Evolutionary conservation across 805 yeast genomes (phyloP), one percentile per base, ranked within the genome.

Genomic region (Myxozyma kluyveri): DNA sequence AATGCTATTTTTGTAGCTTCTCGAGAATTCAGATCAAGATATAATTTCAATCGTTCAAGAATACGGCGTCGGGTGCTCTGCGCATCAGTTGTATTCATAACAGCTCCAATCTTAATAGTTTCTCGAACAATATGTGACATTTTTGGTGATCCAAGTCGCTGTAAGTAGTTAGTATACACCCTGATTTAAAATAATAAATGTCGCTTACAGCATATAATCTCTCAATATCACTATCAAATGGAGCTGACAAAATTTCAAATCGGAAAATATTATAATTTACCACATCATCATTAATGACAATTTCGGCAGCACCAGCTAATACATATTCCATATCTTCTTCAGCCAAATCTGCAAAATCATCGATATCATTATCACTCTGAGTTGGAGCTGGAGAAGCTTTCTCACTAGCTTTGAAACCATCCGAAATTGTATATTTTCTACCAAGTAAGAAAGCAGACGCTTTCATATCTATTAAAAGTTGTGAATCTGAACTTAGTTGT

Each of bases 261-360:
- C 65, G 67, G 61, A 71, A 71, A 42, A 62, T 61, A 52, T 70
- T 69, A 61, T 60, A 70, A 4, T 62, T 47, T 9, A 69, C 63
- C 4, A 72, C 66, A 48, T 72, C 70, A 49, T 71, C 73, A 7
- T 67, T 68, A 35, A 71, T 62, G 7, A 64, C 66, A 22, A 69
- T 47, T 12, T 69, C 64, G 1, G 51, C 12, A 0, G 71, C 67
- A 3, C 49, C 21, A 12, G 63, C 63, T 21, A 71, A 60, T 14
- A 63, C 48, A 7, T 46, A 53, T 31, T 52, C 41, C 44, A 46
- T 26, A 21, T 50, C 59, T 18, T 52, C 54, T 10, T 55, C 59
- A 22, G 12, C 54, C 1, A 58, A 40, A 9, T 35, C 44, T 9
- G 54, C 55, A 23, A 44, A 23, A 5, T 42, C 52, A 31, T 56